Conservation (phyloP, 257 asterid species). For the Dorcoceras hygrometricum region DNA sequence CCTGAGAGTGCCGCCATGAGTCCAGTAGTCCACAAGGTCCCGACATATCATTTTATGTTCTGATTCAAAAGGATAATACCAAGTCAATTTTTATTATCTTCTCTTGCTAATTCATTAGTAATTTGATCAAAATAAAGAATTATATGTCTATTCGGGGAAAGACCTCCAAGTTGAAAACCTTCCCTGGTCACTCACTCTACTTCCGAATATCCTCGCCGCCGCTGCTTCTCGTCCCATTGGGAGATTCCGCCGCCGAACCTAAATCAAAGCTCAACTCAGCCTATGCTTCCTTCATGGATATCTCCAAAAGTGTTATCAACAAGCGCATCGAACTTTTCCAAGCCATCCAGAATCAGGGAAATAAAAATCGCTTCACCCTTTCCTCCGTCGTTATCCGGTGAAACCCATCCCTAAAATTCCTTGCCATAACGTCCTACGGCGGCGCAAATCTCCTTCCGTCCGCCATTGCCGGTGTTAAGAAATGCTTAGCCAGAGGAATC, state of each 20-base stretch:
- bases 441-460: conserved; percentile 8
- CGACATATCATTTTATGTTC: no score
- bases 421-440: conserved; percentile 14
- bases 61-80: no score
- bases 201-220: conserved; percentile 25
- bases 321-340: conserved; percentile 65
- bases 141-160: no score
- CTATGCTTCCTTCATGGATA: conserved; percentile 42
- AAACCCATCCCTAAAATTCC: background rate
- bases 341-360: conserved; percentile 45
- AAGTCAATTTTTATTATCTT: no score
- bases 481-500: conserved; percentile 50
- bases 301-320: conserved; percentile 56
- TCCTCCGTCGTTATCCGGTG: conserved; percentile 64
- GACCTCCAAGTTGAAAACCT: background rate
- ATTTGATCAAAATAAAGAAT: no score
- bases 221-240: no score
- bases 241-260: conserved; percentile 36
- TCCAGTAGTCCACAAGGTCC: no score
- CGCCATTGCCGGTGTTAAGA: background rate
- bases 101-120: no score
- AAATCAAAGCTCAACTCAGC: conserved; percentile 32
- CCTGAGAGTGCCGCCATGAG: no score
- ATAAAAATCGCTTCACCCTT: conserved; percentile 51
- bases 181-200: background rate